These are phyloP conservation scores for Huntiella moniliformis DNA, from an alignment of 2,329 filamentous ascomycete species.

Conservation along the genomic window DNA sequence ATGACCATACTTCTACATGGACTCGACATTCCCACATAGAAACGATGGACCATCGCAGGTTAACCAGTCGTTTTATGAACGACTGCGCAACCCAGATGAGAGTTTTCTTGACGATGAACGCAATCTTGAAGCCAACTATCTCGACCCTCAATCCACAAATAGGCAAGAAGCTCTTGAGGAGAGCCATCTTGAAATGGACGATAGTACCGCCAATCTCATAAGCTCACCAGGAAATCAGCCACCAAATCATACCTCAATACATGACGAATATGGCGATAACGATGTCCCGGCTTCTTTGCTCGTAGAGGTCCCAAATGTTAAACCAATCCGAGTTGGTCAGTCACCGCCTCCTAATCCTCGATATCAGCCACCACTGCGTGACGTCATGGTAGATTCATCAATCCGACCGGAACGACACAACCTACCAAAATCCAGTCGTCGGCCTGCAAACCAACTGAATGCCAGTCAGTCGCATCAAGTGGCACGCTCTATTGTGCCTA, in stretches of 20 bases:
- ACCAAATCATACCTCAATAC: background rate
- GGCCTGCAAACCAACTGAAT: background rate
- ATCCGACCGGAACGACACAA: conserved; percentile 14
- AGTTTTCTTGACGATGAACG: background rate
- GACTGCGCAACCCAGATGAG: conserved; percentile 19
- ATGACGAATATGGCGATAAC: conserved; percentile 34
- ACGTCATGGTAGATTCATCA: conserved; percentile 22
- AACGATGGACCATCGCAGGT: conserved; percentile 14
- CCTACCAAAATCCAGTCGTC: background rate
- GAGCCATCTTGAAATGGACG: conserved; percentile 27
- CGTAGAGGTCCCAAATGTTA: conserved; percentile 30
- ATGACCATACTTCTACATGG: background rate
- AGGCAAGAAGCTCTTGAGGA: conserved; percentile 25
- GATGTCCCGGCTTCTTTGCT: conserved; percentile 46
- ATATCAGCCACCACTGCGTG: conserved; percentile 14
- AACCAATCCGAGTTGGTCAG: conserved; percentile 9
- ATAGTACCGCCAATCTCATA: conserved; percentile 15
- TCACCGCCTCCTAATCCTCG: conserved; percentile 12
- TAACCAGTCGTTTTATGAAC: conserved; percentile 30
- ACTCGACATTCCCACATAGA: background rate
- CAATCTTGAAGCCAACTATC: background rate
- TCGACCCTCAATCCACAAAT: conserved; percentile 29
- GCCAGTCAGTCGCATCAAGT: too few relatives aligned
- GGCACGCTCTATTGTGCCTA: conserved; percentile 1
- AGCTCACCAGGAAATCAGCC: background rate